A percentile compares a stretch with the other conserved stretches of the same genome.
These are phyloP conservation scores for Aureobasidium lini DNA, from an alignment of 2,329 filamentous ascomycete genomes.

Conservation along the genomic window DNA sequence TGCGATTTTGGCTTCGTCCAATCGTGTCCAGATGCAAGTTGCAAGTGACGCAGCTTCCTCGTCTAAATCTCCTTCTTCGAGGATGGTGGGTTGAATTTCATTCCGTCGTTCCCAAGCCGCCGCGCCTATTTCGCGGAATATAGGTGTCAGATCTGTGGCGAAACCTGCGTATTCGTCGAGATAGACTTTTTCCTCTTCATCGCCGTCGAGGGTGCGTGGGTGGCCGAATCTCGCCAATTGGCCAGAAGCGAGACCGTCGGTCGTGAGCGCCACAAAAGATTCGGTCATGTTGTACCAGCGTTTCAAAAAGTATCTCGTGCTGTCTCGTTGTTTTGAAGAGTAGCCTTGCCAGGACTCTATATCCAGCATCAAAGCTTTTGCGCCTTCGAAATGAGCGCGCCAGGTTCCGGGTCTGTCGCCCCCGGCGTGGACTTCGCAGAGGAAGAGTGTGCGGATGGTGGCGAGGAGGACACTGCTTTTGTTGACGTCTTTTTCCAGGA, in stretches of 20 bases:
- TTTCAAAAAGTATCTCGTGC: slow-evolving; percentile 10
- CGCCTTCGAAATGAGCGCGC: slow-evolving; percentile 15
- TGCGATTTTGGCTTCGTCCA: not conserved
- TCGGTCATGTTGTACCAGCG: slow-evolving; percentile 16
- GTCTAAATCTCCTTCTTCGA: slow-evolving; percentile 8
- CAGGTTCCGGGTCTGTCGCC: slow-evolving; percentile 13
- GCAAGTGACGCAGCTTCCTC: slow-evolving; percentile 4
- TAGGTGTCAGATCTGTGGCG: slow-evolving; percentile 8
- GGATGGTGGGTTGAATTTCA: not conserved
- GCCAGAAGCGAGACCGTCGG: slow-evolving; percentile 7
- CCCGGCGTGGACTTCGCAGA: slow-evolving; percentile 14
- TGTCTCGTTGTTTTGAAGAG: slow-evolving; percentile 8
- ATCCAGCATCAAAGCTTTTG: slow-evolving; percentile 12
- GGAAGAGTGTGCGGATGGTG: slow-evolving; percentile 13
- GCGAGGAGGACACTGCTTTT: slow-evolving; percentile 11
- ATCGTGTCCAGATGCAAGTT: not conserved
- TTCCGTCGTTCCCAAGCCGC: slow-evolving; percentile 13
- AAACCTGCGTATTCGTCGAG: slow-evolving; percentile 15
- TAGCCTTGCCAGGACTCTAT: slow-evolving; percentile 12
- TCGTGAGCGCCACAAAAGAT: slow-evolving; percentile 11
- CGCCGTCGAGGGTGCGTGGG: not conserved
- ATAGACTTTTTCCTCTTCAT: slow-evolving; percentile 5
- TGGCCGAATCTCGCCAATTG: slow-evolving; percentile 7
- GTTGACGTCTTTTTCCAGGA: slow-evolving; percentile 8
- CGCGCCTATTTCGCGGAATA: slow-evolving; percentile 12